Evolutionary conservation across 2,329 filamentous ascomycete species (phyloP).

Genomic region (Tolypocladium paradoxum): DNA sequence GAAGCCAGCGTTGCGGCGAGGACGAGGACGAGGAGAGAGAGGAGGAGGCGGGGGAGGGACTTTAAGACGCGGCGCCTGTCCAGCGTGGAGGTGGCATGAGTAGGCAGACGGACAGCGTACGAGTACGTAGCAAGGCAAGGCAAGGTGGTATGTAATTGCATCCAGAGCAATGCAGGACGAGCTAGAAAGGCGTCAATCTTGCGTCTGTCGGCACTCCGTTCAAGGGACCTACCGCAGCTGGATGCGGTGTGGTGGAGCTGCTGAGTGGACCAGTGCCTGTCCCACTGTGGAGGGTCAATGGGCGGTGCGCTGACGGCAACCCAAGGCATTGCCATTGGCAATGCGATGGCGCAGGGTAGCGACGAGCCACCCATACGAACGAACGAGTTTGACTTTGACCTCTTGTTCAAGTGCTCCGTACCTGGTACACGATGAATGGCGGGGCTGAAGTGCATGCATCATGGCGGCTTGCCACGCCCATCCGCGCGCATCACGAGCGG

Average conservation of each 20-base stretch:
- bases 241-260: neutral
- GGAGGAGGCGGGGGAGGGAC: conserved; percentile 26
- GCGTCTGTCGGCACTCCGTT: neutral
- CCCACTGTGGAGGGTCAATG: neutral
- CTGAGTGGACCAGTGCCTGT: neutral
- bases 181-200: neutral
- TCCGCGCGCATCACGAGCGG: too few relatives aligned
- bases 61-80: conserved; percentile 14
- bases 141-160: neutral
- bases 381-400: too few relatives aligned
- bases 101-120: too few relatives aligned
- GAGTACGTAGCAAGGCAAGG: too few relatives aligned
- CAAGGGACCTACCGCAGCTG: neutral
- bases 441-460: too few relatives aligned
- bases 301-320: neutral
- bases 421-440: too few relatives aligned
- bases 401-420: too few relatives aligned
- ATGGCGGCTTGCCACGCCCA: too few relatives aligned
- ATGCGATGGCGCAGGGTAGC: neutral
- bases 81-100: conserved; percentile 14
- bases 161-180: neutral
- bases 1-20: conserved; percentile 57
- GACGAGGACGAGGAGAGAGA: conserved; percentile 46
- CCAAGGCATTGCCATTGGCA: neutral
- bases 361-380: too few relatives aligned